Evolutionary conservation across 805 yeast genomes (phyloP), one percentile per base, ranked within the genome.

Genomic region (Nakazawaea wyomingensis): DNA sequence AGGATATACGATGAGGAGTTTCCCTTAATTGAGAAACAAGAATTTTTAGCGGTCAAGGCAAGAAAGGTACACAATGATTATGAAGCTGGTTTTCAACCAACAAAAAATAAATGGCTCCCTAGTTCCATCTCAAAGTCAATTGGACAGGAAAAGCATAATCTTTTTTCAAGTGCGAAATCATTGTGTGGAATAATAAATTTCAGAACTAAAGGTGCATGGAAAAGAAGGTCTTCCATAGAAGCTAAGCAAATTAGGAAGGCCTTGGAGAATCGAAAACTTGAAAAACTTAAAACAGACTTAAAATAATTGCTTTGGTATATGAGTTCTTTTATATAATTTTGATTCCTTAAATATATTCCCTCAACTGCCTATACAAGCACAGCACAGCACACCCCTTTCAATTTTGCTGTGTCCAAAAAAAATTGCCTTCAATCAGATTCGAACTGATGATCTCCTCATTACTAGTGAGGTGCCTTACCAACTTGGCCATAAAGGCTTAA

Each of bases 181-280:
- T 17, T 40, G 6, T 40, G 43, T 20, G 43, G 43, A 14, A 28
- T 40, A 28, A 40, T 40, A 18, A 40, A 40, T 20, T 27, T 40
- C 4, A 26, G 42, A 29, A 20, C 5, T 19, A 28, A 22, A 28
- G 34, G 48, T 20, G 38, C 37, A 5, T 35, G 45, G 45, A 35
- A 40, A 16, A 35, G 43, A 32, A 14, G 59, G 54, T 30, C 57
- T 71, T 0, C 55, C 66, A 1, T 61, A 64, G 3, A 44, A 57
- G 35, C 18, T 24, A 3, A 24, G 11, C 27, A 9, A 11, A 24
- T 24, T 28, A 27, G 31, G 9, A 6, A 18, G 13, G n/a, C 26
- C 26, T n/a, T n/a, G 26, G 18, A 21, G 30, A 16, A 26, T 14
- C 14, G n/a, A 8, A 24, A 22, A n/a, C 27, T 24, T 7, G 10